phyloP scores from a whole-genome alignment of 345 rosid species.

The Populus deltoides region DNA sequence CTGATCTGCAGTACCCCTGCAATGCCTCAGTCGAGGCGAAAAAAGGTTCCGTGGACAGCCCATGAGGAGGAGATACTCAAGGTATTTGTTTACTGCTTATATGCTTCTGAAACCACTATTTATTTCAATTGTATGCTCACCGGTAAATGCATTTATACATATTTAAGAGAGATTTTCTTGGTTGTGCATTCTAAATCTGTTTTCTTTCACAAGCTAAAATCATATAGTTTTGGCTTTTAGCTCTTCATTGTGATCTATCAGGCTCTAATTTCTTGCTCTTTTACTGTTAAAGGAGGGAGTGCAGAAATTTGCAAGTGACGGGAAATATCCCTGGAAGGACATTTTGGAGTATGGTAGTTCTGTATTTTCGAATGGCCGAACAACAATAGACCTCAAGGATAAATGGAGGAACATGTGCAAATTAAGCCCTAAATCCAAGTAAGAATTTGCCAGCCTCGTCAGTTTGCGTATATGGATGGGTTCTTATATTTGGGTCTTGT shows the following conservation, averaged over 20 bases:
- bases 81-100: constrained; percentile 23
- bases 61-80: constrained; percentile 41
- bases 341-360: constrained; percentile 38
- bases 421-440: constrained; percentile 27
- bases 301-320: constrained; percentile 24
- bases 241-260: neutral
- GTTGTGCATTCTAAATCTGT: neutral
- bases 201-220: neutral
- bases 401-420: constrained; percentile 51
- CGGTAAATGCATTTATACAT: neutral
- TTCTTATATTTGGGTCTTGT: neutral
- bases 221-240: neutral
- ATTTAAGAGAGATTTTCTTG: neutral
- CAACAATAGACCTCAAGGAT: constrained; percentile 41
- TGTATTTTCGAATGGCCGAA: constrained; percentile 26
- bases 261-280: neutral
- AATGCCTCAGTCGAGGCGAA: constrained; percentile 30
- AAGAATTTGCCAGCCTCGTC: constrained; percentile 8
- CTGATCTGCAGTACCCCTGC: constrained; percentile 31
- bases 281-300: constrained; percentile 40
- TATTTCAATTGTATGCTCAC: neutral
- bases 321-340: constrained; percentile 37
- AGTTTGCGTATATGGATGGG: neutral
- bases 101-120: neutral
- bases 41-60: constrained; percentile 38